phyloP scores from a whole-genome alignment of 179 eudicot genomes.

The Heliamphora ciliata region DNA sequence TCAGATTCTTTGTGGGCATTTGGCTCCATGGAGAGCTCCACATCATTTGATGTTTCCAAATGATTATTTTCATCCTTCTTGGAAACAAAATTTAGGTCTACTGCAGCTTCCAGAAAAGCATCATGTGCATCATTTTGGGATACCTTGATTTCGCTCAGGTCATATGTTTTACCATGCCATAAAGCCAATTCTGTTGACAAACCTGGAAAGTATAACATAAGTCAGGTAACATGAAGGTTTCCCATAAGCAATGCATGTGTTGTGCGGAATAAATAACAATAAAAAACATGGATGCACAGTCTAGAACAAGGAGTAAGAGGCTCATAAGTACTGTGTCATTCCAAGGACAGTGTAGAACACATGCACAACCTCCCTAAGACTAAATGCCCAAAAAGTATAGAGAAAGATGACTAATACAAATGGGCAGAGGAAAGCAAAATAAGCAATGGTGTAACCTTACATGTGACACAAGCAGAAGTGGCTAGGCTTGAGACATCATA shows the following conservation, averaged over 20 bases:
- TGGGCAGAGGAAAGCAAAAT: not conserved
- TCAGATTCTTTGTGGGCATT: conserved; percentile 23
- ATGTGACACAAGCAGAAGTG: not conserved
- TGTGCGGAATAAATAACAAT: not conserved
- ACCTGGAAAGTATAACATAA: conserved; percentile 38
- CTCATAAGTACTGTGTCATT: not conserved
- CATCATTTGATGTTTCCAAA: conserved; percentile 22
- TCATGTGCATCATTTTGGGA: conserved; percentile 26
- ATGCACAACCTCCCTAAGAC: not conserved
- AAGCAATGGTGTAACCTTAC: not conserved
- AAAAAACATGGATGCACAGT: not conserved
- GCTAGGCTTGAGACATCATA: not conserved
- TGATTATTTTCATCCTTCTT: conserved; percentile 6
- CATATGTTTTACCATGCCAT: conserved; percentile 45
- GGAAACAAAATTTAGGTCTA: conserved; percentile 16
- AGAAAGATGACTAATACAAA: conserved; percentile 7
- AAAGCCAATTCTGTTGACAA: conserved; percentile 46
- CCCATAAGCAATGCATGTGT: not conserved
- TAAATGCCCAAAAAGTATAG: not conserved
- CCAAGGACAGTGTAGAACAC: not conserved
- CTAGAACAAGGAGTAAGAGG: not conserved
- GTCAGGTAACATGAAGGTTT: conserved; percentile 9
- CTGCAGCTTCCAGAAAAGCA: conserved; percentile 16
- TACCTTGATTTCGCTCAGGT: conserved; percentile 45
- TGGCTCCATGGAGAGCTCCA: conserved; percentile 21